Percentiles rank a stretch among this genome's conserved stretches.
phyloP scores from a whole-genome alignment of 2,329 filamentous ascomycete genomes.

The Microascus cirrosus region DNA sequence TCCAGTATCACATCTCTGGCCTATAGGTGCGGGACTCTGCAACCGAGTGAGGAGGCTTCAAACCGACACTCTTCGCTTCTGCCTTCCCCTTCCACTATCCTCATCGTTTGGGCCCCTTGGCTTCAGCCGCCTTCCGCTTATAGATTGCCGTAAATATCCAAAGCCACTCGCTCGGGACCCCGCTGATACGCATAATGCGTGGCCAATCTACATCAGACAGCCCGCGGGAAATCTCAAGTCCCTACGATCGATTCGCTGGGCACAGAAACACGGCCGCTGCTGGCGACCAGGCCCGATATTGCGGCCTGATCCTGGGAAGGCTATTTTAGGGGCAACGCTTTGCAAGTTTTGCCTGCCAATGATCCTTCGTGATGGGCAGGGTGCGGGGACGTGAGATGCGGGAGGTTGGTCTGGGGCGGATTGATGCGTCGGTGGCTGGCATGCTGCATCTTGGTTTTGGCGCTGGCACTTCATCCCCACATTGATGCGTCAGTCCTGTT shows the following conservation, averaged over 20 bases:
- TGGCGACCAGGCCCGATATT: neutral
- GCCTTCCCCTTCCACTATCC: no score
- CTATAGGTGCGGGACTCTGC: no score
- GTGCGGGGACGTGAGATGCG: neutral
- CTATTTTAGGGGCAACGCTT: neutral
- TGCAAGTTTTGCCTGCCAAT: neutral
- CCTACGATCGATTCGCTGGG: neutral
- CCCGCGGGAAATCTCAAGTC: neutral
- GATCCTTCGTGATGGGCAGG: neutral
- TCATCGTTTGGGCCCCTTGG: neutral
- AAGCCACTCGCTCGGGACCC: neutral
- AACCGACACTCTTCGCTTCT: no score
- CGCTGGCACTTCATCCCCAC: neutral
- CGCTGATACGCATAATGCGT: neutral
- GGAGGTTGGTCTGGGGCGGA: neutral
- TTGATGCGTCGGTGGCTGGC: neutral
- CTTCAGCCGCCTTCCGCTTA: neutral
- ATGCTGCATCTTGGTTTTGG: neutral
- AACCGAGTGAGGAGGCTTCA: no score
- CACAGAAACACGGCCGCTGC: neutral
- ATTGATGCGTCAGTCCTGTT: neutral
- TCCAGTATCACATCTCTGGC: no score
- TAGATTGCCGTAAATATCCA: neutral
- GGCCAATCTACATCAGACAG: neutral
- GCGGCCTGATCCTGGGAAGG: neutral